phyloP scores from a whole-genome alignment of 306 rosid species.

The Psophocarpus tetragonolobus region DNA sequence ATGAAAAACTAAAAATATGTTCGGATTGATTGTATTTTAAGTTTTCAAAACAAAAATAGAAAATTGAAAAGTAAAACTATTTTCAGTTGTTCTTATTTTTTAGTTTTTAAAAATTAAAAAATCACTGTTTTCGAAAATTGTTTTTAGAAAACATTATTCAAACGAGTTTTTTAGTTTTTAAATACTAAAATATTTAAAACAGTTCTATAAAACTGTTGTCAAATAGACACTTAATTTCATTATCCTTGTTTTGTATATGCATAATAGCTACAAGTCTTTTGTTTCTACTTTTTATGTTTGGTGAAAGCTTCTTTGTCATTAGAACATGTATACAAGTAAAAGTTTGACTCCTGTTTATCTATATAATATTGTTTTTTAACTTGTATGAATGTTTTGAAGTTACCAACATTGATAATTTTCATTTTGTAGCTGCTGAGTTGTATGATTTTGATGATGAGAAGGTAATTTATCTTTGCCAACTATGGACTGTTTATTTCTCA shows the following conservation, averaged over 20 bases:
- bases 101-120: no score
- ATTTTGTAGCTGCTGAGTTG: slow-evolving; percentile 84
- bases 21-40: no score
- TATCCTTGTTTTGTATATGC: not conserved
- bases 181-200: no score
- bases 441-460: slow-evolving; percentile 96
- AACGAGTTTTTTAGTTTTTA: no score
- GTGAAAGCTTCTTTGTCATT: not conserved
- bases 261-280: not conserved
- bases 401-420: slow-evolving; percentile 34
- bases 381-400: slow-evolving; percentile 8
- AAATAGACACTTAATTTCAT: not conserved
- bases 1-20: no score
- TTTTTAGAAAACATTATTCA: no score
- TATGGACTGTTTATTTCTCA: not conserved
- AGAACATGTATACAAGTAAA: not conserved
- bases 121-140: no score
- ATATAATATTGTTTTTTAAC: not conserved
- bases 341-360: not conserved
- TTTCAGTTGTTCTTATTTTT: no score
- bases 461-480: slow-evolving; percentile 45
- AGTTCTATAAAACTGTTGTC: no score
- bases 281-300: not conserved
- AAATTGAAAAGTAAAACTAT: no score
- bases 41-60: no score